Base-by-base conservation (phyloP, 352 stramenopile genomes). In the Nothophytophthora sp. region DNA sequence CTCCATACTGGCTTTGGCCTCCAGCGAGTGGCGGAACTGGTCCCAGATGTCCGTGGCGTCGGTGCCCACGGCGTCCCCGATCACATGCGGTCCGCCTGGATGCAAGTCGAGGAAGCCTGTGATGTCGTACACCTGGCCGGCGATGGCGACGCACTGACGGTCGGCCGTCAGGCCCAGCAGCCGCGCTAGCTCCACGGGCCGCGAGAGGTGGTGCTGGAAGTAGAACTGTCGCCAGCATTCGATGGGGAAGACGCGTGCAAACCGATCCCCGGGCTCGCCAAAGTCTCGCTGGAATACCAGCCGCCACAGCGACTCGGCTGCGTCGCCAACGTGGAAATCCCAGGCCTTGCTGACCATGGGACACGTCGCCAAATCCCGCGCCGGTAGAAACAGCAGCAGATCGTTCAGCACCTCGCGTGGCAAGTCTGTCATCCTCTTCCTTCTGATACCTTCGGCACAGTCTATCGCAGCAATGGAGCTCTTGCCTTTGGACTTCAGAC, bases 41-140 rank as follows among this genome's bases (percentile, higher is more conserved):
- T 88, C 71, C 81, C 81, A 92, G 15, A 87, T 58, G 12, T 71
- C 65, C 0, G 76, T 84, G 24, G 81, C 78, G 64, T 89, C 78
- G 0, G 74, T 89, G 25, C 81, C 81, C 24, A 89, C 58, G 2
- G 80, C 78, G 45, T 92, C 81, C 28, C 68, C 71, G 32, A 92
- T 86, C 19, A 92, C 81, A 56, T 87, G 78, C 22, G 77, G 67
- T 12, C 81, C 81, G 6, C 81, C 81, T 5, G 77, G 81, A 51
- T 92, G 81, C 38, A 74, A 47, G 27, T 89, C 68, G 16, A 88
- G 45, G 39, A 92, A 92, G 36, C 67, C 55, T 34, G 75, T 88
- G 5, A 89, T 61, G 63, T 88, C 81, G 47, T 86, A 92, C 38
- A 88, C 76, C 19, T 76, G 59, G 12, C 67, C 62, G 53, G 86